Evolutionary conservation across 139 green algal species (phyloP).

Genomic region (Gonium pectorale): DNA sequence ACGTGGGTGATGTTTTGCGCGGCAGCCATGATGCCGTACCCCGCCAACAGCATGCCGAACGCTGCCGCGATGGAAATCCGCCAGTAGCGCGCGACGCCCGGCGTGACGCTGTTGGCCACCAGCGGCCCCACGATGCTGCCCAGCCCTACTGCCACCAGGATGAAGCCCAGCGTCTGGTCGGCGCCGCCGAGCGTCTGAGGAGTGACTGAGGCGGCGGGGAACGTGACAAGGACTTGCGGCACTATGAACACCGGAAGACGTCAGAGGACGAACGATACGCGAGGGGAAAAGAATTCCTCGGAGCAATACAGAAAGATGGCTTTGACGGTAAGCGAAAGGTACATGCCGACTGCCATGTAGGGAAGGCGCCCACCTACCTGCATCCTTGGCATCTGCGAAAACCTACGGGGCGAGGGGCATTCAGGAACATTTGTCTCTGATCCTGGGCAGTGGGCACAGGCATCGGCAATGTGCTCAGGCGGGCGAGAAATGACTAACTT

Average conservation of each 20-base stretch:
- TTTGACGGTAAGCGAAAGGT: too few relatives aligned
- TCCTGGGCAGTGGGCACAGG: too few relatives aligned
- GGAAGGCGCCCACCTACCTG: not conserved
- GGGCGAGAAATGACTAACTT: too few relatives aligned
- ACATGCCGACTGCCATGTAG: too few relatives aligned
- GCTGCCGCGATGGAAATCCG: slow-evolving; percentile 1
- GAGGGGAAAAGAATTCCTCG: too few relatives aligned
- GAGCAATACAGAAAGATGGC: too few relatives aligned
- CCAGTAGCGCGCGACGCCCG: slow-evolving; percentile 10
- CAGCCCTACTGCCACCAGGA: slow-evolving; percentile 29
- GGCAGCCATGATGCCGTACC: not conserved
- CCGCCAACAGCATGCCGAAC: not conserved
- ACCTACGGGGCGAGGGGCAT: not conserved
- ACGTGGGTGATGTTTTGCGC: not conserved
- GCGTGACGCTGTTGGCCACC: not conserved
- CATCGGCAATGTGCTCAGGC: too few relatives aligned
- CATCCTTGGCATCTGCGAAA: not conserved
- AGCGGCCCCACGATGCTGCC: slow-evolving; percentile 28
- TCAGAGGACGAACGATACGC: too few relatives aligned
- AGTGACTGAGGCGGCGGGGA: too few relatives aligned
- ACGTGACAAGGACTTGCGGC: too few relatives aligned
- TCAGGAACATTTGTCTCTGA: too few relatives aligned
- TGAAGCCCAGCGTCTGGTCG: slow-evolving; percentile 19
- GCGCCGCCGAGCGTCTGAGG: not conserved
- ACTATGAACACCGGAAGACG: too few relatives aligned